Evolutionary conservation across 2,329 filamentous ascomycete genomes (phyloP).

Genomic region (Apiospora arundinis): DNA sequence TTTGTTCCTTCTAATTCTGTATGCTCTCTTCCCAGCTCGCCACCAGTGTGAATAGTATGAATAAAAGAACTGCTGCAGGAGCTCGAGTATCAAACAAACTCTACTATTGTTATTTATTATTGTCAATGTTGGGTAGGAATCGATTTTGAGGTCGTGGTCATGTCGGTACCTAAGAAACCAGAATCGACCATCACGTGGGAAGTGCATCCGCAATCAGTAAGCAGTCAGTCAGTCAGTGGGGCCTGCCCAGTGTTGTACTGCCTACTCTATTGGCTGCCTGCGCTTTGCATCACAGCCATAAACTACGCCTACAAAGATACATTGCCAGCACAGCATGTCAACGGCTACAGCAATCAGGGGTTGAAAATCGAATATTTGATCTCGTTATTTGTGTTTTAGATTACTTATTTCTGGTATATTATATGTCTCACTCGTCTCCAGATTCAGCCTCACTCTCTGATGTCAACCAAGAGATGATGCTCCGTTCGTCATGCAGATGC

Average conservation of each 20-base stretch:
- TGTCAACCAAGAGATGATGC: background rate
- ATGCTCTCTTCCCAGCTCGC: background rate
- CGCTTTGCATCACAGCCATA: too few relatives aligned
- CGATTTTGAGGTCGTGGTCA: background rate
- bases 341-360: too few relatives aligned
- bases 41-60: background rate
- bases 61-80: background rate
- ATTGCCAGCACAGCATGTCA: background rate
- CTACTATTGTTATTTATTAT: background rate
- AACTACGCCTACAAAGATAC: background rate
- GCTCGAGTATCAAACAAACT: background rate
- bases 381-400: background rate
- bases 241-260: background rate
- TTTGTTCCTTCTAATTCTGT: background rate
- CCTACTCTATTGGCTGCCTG: background rate
- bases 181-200: slow-evolving; percentile 1
- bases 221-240: background rate
- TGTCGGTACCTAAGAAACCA: background rate
- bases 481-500: background rate
- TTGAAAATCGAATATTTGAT: too few relatives aligned
- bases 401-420: background rate
- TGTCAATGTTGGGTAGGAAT: background rate
- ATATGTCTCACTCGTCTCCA: background rate
- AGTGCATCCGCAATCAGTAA: slow-evolving; percentile 1
- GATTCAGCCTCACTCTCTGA: background rate